Evolutionary conservation across 2,329 filamentous ascomycete genomes (phyloP).

Genomic region (Fusarium brachygibbosum): DNA sequence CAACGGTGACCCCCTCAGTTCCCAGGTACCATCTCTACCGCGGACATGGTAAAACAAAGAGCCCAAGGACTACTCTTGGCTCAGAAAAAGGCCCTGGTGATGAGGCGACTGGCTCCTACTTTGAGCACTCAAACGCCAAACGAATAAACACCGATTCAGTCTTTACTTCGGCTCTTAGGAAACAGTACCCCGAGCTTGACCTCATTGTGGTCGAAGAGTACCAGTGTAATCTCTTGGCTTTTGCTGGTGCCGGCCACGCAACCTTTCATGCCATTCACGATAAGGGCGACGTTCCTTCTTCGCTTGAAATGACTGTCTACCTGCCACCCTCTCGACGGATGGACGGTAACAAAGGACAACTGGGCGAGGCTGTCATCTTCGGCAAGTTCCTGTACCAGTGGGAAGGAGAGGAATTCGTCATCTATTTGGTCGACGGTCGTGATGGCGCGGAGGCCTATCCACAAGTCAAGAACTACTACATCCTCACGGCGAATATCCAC

Average conservation of each 20-base stretch:
- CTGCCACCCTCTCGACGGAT: slow-evolving; percentile 1
- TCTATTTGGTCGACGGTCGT: slow-evolving; percentile 9
- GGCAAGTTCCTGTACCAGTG: slow-evolving; percentile 11
- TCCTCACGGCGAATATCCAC: background rate
- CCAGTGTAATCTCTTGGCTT: background rate
- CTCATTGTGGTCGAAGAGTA: background rate
- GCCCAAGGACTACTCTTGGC: fast-evolving
- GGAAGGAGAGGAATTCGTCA: background rate
- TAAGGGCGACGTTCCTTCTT: background rate
- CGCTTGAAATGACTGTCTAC: slow-evolving; percentile 2
- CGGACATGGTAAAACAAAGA: background rate
- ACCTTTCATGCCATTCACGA: slow-evolving; percentile 1
- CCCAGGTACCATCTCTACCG: background rate
- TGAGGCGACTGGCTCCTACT: background rate
- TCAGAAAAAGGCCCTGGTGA: background rate
- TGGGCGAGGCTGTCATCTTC: slow-evolving; percentile 4
- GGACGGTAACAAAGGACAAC: slow-evolving; percentile 6
- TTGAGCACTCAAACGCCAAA: background rate
- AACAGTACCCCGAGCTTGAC: slow-evolving; percentile 2
- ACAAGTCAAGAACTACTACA: background rate
- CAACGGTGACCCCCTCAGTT: too few species aligned
- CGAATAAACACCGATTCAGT: slow-evolving; percentile 5
- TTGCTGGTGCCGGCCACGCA: background rate
- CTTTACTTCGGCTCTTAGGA: background rate
- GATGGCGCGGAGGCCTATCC: slow-evolving; percentile 1